Percentiles rank a stretch among this genome's conserved stretches.
Conservation (phyloP, 202 grass and related monocot genomes). For the Brachypodium distachyon region DNA sequence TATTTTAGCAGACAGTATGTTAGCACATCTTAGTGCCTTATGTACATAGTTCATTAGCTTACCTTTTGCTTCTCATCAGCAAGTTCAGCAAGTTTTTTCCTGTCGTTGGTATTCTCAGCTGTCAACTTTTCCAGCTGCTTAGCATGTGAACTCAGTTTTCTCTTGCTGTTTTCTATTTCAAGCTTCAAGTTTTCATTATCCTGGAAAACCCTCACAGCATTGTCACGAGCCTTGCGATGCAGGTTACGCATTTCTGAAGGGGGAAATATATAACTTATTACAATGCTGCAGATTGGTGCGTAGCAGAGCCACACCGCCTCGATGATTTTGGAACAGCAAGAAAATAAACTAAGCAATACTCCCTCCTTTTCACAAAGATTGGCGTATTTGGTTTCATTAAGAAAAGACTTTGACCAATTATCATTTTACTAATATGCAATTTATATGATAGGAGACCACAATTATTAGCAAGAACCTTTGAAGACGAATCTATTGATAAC, state of each 20-base stretch:
- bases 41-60: constrained; percentile 21
- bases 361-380: no score
- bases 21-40: not conserved
- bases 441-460: no score
- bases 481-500: no score
- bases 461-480: no score
- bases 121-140: constrained; percentile 73
- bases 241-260: constrained; percentile 78
- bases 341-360: not conserved
- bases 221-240: constrained; percentile 77
- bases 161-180: constrained; percentile 78
- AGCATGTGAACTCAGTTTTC: constrained; percentile 50
- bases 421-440: no score
- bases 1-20: not conserved
- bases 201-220: constrained; percentile 68
- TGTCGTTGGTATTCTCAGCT: constrained; percentile 66
- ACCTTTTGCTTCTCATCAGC: constrained; percentile 92
- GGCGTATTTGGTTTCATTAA: no score
- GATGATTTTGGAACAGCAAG: not conserved
- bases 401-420: no score
- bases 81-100: constrained; percentile 77
- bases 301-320: not conserved
- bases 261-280: constrained; percentile 16
- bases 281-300: constrained; percentile 13
- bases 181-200: constrained; percentile 82